These are phyloP conservation scores for Cryptococcus hybrid DNA, from an alignment of 1,284 basidiomycete genomes.

Conservation along the genomic window DNA sequence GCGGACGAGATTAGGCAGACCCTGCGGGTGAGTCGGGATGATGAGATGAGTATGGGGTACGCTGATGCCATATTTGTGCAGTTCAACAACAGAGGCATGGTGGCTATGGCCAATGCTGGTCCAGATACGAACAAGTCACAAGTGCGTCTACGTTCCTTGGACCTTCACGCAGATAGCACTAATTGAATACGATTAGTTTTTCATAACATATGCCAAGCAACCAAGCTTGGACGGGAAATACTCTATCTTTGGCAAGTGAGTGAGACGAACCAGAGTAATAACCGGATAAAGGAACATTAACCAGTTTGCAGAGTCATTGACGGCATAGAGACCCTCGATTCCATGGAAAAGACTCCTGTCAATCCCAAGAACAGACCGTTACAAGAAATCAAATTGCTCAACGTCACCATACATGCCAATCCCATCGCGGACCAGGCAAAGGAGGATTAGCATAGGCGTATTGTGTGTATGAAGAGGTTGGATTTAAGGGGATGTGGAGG, in stretches of 20 bases:
- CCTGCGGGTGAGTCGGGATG: conserved; percentile 66
- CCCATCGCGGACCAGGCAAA: conserved; percentile 56
- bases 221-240: conserved; percentile 90
- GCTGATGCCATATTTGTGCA: conserved; percentile 39
- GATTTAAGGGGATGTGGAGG: neutral
- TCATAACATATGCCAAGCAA: conserved; percentile 90
- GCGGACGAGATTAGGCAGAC: conserved; percentile 87
- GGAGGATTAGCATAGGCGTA: conserved; percentile 1
- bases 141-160: conserved; percentile 20
- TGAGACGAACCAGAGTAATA: neutral
- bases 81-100: conserved; percentile 90
- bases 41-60: neutral
- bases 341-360: conserved; percentile 86
- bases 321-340: conserved; percentile 80
- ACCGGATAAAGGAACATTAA: neutral
- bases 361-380: conserved; percentile 86
- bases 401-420: conserved; percentile 92
- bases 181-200: conserved; percentile 61
- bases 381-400: conserved; percentile 74
- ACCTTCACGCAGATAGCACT: neutral
- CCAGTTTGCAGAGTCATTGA: conserved; percentile 75
- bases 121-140: conserved; percentile 87
- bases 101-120: conserved; percentile 97
- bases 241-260: conserved; percentile 78
- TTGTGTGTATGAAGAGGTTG: neutral